Conservation (phyloP, 345 rosid genomes). For the Pistacia integerrima region DNA sequence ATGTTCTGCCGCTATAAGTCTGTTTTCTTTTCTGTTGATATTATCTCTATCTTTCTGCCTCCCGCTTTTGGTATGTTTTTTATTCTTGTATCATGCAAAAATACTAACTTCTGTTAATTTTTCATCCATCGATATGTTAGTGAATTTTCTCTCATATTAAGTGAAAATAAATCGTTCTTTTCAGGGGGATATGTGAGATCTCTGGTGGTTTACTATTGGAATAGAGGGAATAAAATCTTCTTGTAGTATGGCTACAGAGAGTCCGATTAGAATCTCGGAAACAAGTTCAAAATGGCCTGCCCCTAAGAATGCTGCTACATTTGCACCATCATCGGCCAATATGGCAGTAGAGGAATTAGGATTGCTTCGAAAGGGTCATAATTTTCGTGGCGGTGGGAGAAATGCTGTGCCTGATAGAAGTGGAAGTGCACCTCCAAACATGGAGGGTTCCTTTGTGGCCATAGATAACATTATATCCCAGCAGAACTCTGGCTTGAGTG, state of each 20-base stretch:
- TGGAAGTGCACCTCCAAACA: constrained; percentile 67
- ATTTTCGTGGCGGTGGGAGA: constrained; percentile 24
- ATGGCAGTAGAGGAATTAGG: constrained; percentile 33
- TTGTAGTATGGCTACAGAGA: constrained; percentile 57
- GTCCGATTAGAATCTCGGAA: constrained; percentile 47
- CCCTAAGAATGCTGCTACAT: constrained; percentile 27
- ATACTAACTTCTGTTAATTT: background rate
- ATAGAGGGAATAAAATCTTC: background rate
- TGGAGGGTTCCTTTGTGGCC: constrained; percentile 61
- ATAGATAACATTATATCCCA: constrained; percentile 41
- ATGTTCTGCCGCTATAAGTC: background rate
- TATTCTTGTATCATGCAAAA: background rate
- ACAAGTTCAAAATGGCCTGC: constrained; percentile 42
- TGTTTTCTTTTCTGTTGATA: background rate
- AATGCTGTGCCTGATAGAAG: constrained; percentile 50
- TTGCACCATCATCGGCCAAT: constrained; percentile 28
- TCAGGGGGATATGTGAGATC: constrained; percentile 23
- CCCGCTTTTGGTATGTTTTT: background rate
- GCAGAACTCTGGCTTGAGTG: constrained; percentile 25
- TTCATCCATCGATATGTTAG: background rate
- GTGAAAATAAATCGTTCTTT: constrained; percentile 5
- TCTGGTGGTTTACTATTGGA: constrained; percentile 6
- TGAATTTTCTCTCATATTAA: background rate
- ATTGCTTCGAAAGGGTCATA: constrained; percentile 22
- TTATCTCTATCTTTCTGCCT: background rate